Conservation (phyloP, 306 rosid genomes). For the Elaeagnus macrophylla region DNA sequence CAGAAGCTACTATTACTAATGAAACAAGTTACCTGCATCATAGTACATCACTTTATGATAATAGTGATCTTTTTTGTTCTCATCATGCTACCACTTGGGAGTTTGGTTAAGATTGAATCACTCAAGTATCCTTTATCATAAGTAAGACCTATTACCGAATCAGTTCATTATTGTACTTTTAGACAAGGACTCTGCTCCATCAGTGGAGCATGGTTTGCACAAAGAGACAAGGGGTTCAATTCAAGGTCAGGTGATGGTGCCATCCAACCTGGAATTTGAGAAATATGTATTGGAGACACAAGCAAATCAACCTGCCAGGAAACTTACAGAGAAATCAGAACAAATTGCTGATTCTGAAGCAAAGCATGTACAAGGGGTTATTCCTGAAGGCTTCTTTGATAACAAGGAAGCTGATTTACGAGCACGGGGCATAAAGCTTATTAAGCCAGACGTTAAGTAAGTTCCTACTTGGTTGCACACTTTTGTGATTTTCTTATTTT, state of each 20-base stretch:
- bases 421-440: slow-evolving; percentile 82
- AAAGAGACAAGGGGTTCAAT: slow-evolving; percentile 24
- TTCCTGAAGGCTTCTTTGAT: slow-evolving; percentile 97
- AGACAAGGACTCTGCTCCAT: slow-evolving; percentile 35
- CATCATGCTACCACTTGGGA: neutral
- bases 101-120: neutral
- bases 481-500: too few relatives aligned
- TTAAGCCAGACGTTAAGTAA: slow-evolving; percentile 90
- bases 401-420: slow-evolving; percentile 89
- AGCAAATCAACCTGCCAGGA: slow-evolving; percentile 24
- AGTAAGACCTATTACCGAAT: neutral
- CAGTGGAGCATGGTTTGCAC: slow-evolving; percentile 25
- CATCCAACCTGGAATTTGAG: slow-evolving; percentile 16
- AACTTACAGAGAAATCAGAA: slow-evolving; percentile 27
- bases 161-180: slow-evolving; percentile 1
- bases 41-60: neutral
- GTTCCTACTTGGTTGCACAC: slow-evolving; percentile 17
- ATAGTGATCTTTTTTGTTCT: neutral
- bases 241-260: slow-evolving; percentile 19
- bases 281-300: slow-evolving; percentile 27
- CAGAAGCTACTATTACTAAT: too few relatives aligned
- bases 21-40: too few relatives aligned
- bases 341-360: slow-evolving; percentile 37
- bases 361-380: slow-evolving; percentile 58
- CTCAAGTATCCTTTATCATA: neutral